Conservation (phyloP, 768 basidiomycete genomes). For the Hydnomerulius pinastri region DNA sequence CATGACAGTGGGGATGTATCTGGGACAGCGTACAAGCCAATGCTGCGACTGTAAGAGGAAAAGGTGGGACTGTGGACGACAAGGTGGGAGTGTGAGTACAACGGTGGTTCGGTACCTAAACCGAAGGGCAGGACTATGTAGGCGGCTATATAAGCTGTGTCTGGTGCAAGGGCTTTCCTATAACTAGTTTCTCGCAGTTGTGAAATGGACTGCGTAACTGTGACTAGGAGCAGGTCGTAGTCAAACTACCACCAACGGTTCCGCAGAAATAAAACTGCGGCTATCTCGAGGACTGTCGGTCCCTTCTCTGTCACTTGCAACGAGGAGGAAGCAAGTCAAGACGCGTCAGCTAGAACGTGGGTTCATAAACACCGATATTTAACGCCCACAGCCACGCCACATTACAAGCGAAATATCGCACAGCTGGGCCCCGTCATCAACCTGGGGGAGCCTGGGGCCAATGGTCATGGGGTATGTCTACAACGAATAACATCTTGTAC, state of each 20-base stretch:
- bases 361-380: slow-evolving; percentile 23
- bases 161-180: slow-evolving; percentile 3
- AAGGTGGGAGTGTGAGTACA: slow-evolving; percentile 26
- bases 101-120: slow-evolving; percentile 7
- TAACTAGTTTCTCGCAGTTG: background rate
- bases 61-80: slow-evolving; percentile 16
- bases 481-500: background rate
- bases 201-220: background rate
- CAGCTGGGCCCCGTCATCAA: background rate
- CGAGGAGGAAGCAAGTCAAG: slow-evolving; percentile 34
- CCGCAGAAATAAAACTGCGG: slow-evolving; percentile 4
- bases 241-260: slow-evolving; percentile 6
- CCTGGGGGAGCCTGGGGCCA: background rate
- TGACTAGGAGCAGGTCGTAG: background rate
- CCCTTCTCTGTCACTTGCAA: slow-evolving; percentile 5
- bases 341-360: slow-evolving; percentile 38
- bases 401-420: slow-evolving; percentile 16
- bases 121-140: slow-evolving; percentile 6
- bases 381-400: slow-evolving; percentile 32
- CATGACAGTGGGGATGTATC: slow-evolving; percentile 44
- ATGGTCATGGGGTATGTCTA: background rate
- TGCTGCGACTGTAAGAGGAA: slow-evolving; percentile 30
- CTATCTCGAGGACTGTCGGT: background rate
- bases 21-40: slow-evolving; percentile 39
- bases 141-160: slow-evolving; percentile 27